Evolutionary conservation across 768 basidiomycete genomes (phyloP), one percentile per base, ranked within the genome.

Genomic region (Hirschioporus abietinus): DNA sequence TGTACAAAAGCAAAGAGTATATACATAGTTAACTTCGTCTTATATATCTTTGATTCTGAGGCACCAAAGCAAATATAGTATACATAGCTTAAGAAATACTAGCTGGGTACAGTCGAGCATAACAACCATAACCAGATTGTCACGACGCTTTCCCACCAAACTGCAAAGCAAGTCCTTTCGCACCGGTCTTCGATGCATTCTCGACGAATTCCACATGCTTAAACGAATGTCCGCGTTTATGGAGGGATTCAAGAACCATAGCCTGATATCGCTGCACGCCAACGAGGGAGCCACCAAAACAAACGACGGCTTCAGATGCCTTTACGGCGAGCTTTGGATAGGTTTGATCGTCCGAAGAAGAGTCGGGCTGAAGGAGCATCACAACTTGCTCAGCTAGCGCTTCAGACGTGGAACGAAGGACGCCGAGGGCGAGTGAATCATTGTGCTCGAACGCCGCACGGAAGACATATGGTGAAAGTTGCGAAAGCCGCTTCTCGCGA

Each of bases 271-370:
- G 76, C 64, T 83, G 80, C 1, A 91, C 75, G 1, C 89, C 87
- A 3, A 86, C 86, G 68, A 94, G 75, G 23, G 89, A 91, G n/a
- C 92, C 92, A 9, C 92, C 92, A 66, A 93, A 88, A 67, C 87
- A 92, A 20, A 94, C 71, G 1, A 93, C 82, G 35, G 85, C 80
- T 1, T 87, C 81, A 52, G 77, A 74, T 0, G 91, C 84, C 58
- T 79, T 79, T 63, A 90, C 82, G 35, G 68, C 66, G 61, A 24
- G 60, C 9, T 67, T 63, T 23, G 63, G 64, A 20, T 27, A 15
- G 0, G 78, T 72, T 10, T 73, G 78, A 1, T 78, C 76, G 15
- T 71, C 72, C 7, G 69, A 67, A 23, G 69, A 71, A 7, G 68
- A 67, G 8, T 77, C 79, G 34, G 83, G 78, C 5, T 80, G 79